Evolutionary conservation across 495 filamentous ascomycete species (phyloP), one percentile per base, ranked within the genome.

Genomic region (Trichoderma parareesei): DNA sequence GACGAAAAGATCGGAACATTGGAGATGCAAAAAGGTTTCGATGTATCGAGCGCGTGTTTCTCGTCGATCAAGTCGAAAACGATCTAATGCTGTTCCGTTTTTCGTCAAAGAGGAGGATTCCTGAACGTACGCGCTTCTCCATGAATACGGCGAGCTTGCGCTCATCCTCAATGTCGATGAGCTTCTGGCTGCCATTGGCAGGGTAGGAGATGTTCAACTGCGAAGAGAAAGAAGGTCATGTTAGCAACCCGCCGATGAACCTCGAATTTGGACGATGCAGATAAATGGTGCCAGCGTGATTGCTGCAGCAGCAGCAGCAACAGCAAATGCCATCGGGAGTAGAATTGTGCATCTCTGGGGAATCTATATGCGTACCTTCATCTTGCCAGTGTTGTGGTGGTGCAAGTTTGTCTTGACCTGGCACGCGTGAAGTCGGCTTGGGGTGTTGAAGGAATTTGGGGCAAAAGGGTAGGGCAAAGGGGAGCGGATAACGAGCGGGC

Each of bases 171-270:
- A 98, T 82, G 75, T 98, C 94, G 82, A 98, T 88, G 71, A 98
- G 87, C 84, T 98, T 98, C 81, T 98, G 94, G 71, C 91, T 91
- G 87, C 94, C 94, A 83, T 98, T 97, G 84, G 92, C 89, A 73
- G 95, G 94, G 85, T 90, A 92, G 79, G 90, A 95, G 82, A 97
- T 93, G 87, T 97, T 96, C 85, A 96, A 84, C 89, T 96, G 90
- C 89, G 90, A 43, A 33, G 16, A 16, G 27, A 3, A 61, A 61
- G 42, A 27, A 41, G n/a, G 7, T 16, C 53, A 57, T 61, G 60
- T 61, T 43, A 61, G 60, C 60, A 16, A 57, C 53, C 13, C 38
- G 60, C 18, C 42, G 38, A 42, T 40, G 7, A 3, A 16, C 20
- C 27, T 27, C 27, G 27, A 27, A 27, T 27, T 27, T 0, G 27